A percentile compares a stretch with the other conserved stretches of the same genome.
phyloP scores from a whole-genome alignment of 768 basidiomycete species.

The Leccinum aurantiacum region DNA sequence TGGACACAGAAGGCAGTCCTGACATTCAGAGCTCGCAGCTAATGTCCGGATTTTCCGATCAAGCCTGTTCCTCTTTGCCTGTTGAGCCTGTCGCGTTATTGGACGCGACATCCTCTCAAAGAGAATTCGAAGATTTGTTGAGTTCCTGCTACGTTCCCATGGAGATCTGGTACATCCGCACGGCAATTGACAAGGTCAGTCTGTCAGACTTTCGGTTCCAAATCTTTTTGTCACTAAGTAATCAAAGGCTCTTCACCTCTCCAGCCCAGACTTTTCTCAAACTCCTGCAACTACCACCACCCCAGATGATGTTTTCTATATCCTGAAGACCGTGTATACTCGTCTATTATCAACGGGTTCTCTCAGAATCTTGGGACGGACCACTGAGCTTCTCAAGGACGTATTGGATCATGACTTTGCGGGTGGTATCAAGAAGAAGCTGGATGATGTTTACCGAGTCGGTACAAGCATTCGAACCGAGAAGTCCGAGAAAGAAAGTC shows the following conservation, averaged over 20 bases:
- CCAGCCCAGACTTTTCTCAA: conserved; percentile 67
- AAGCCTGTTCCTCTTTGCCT: not conserved
- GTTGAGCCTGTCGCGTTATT: conserved; percentile 30
- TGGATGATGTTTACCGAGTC: conserved; percentile 84
- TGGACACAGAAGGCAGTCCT: conserved; percentile 4
- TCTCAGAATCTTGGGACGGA: conserved; percentile 52
- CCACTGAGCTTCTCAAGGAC: conserved; percentile 62
- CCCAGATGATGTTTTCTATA: conserved; percentile 95
- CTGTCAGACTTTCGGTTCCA: not conserved
- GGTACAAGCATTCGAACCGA: conserved; percentile 58
- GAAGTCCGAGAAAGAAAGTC: conserved; percentile 77
- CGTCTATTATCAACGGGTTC: conserved; percentile 81
- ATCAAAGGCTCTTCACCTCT: conserved; percentile 80
- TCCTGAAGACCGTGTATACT: conserved; percentile 80
- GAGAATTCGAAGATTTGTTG: conserved; percentile 65
- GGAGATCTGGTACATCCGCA: conserved; percentile 89
- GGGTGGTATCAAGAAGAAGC: conserved; percentile 74
- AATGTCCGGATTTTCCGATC: not conserved
- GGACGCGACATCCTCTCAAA: conserved; percentile 53
- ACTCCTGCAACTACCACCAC: conserved; percentile 67
- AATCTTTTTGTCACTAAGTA: conserved; percentile 2
- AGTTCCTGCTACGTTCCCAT: conserved; percentile 80
- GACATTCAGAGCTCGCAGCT: conserved; percentile 7
- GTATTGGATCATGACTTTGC: conserved; percentile 84
- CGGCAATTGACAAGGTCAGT: conserved; percentile 82